Base-by-base conservation (phyloP, 352 stramenopile species). In the Phytophthora sp. region DNA sequence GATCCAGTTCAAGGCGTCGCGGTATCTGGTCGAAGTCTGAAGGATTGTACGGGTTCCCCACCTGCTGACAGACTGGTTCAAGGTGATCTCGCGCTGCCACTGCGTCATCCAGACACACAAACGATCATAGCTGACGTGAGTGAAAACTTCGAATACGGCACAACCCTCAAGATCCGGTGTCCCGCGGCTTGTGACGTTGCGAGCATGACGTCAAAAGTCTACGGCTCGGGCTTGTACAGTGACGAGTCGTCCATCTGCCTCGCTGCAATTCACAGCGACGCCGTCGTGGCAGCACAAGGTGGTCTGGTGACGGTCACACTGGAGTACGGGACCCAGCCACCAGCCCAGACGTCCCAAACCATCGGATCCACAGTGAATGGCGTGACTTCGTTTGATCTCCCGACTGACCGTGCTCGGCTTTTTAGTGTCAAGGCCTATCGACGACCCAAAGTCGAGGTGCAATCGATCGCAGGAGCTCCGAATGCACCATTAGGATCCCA, bases 31-130 rank as follows among this genome's bases (percentile, higher is more conserved):
- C 63, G 92, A 38, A 86, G 68, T 13, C 79, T 97, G 30, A 96
- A 97, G 52, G 86, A 96, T 46, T 99, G 97, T 73, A 90, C 96
- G 3, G 96, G 94, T 3, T 88, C 88, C 29, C 93, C 95, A 8
- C 95, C 96, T 4, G 66, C 84, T 3, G 90, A 97, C 63, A 70
- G 56, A 7, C 69, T 98, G 1, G 84, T 97, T 44, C 92, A 92
- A 49, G 83, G 80, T 15, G 73, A 79, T 58, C 46, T 83, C 18
- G 69, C 84, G 5, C 58, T 89, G 0, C 69, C 81, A 23, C 55
- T 76, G n/a, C 73, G 71, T 1, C 41, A 76, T 36, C 20, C 33
- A 13, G 26, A 44, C 7, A 65, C 64, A 23, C 62, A 69, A 30
- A 38, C 54, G 7, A 65, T 74, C 7, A 52, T 71, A 46, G 51